Evolutionary conservation across 768 basidiomycete genomes (phyloP).

Genomic region (Suillus occidentalis): DNA sequence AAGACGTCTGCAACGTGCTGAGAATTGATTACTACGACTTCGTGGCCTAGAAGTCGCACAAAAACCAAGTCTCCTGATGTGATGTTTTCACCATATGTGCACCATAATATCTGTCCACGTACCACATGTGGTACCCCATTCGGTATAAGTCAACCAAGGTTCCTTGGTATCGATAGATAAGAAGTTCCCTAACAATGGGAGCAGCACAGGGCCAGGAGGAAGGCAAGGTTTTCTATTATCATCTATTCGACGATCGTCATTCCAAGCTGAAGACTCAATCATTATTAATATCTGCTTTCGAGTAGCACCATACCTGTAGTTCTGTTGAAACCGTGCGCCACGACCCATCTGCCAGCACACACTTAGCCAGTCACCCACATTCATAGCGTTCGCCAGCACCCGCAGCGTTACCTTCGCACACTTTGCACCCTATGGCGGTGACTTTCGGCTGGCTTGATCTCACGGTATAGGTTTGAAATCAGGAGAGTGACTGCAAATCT

Average conservation of each 20-base stretch:
- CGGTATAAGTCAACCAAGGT: constrained; percentile 37
- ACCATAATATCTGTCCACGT: background rate
- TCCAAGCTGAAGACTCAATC: too few relatives aligned
- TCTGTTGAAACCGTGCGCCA: too few relatives aligned
- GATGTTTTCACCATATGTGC: background rate
- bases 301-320: too few relatives aligned
- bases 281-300: too few relatives aligned
- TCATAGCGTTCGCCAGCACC: too few relatives aligned
- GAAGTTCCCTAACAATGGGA: constrained; percentile 48
- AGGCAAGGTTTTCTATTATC: constrained; percentile 13
- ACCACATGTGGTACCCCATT: constrained; percentile 32
- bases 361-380: too few relatives aligned
- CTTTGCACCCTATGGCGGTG: too few relatives aligned
- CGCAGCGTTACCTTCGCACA: too few relatives aligned
- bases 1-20: background rate
- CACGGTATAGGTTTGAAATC: too few relatives aligned
- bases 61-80: constrained; percentile 5
- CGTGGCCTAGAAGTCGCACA: constrained; percentile 4
- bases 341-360: too few relatives aligned
- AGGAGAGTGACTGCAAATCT: background rate
- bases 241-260: too few relatives aligned
- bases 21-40: constrained; percentile 6
- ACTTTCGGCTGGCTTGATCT: too few relatives aligned
- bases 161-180: constrained; percentile 36
- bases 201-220: constrained; percentile 49